Percentiles rank a stretch among this genome's conserved stretches.
Conservation (phyloP, 2,329 filamentous ascomycete species). For the Ascochyta pisi region DNA sequence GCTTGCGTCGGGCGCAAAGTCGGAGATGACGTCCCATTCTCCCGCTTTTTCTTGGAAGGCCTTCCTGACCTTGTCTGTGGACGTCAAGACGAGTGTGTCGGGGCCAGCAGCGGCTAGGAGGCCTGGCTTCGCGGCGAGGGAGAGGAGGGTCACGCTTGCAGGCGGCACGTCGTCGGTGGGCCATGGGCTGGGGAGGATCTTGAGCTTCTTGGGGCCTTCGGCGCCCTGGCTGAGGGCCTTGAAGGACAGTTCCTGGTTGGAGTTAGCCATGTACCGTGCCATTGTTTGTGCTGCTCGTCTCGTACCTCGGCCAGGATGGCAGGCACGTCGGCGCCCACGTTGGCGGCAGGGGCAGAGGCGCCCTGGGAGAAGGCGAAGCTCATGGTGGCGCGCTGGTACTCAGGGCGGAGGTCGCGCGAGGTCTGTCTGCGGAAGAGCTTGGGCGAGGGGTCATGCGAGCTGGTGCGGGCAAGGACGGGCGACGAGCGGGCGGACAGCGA, state of each 20-base stretch:
- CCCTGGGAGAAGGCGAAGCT: constrained; percentile 68
- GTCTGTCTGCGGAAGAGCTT: constrained; percentile 29
- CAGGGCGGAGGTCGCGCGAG: constrained; percentile 37
- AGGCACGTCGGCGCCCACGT: constrained; percentile 71
- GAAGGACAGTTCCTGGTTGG: constrained; percentile 73
- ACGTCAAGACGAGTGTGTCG: constrained; percentile 76
- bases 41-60: constrained; percentile 66
- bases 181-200: constrained; percentile 80
- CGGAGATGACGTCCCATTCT: constrained; percentile 69
- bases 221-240: constrained; percentile 62
- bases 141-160: constrained; percentile 80
- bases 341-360: constrained; percentile 49
- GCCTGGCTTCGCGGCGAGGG: constrained; percentile 79
- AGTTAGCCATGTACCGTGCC: background rate
- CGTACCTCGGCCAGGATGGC: constrained; percentile 82
- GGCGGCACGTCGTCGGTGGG: constrained; percentile 71
- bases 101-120: constrained; percentile 88
- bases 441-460: constrained; percentile 38
- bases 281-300: no score
- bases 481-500: constrained; percentile 24
- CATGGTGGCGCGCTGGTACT: constrained; percentile 56
- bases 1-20: constrained; percentile 75
- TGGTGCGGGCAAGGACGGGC: constrained; percentile 22
- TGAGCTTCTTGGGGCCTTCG: constrained; percentile 81
- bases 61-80: constrained; percentile 78